A percentile compares a stretch with the other conserved stretches of the same genome.
Conservation (phyloP, 768 basidiomycete genomes). For the Rhizopogon salebrosus region DNA sequence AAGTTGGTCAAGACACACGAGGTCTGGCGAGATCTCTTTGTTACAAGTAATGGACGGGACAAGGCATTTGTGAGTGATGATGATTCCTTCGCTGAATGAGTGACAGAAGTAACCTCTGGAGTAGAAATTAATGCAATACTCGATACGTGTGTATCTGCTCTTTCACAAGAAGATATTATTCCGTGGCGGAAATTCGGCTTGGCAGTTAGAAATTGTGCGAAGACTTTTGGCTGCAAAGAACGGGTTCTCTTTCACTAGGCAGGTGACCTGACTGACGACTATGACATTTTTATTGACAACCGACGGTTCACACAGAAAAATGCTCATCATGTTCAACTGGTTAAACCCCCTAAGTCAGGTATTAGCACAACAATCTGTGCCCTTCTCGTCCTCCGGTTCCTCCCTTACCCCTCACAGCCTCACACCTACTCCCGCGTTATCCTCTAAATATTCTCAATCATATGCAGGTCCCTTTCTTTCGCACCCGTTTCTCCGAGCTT, state of each 20-base stretch:
- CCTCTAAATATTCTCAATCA: not conserved
- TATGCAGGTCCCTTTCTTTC: slow-evolving; percentile 23
- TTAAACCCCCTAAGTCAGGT: slow-evolving; percentile 68
- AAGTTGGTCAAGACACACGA: slow-evolving; percentile 54
- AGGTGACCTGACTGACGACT: slow-evolving; percentile 5
- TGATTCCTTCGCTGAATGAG: not conserved
- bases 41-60: slow-evolving; percentile 75
- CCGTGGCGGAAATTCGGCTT: slow-evolving; percentile 35
- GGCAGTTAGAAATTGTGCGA: slow-evolving; percentile 52
- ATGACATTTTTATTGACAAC: slow-evolving; percentile 2
- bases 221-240: slow-evolving; percentile 50
- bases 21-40: slow-evolving; percentile 76
- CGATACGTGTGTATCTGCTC: slow-evolving; percentile 66
- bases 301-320: slow-evolving; percentile 47
- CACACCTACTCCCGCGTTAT: slow-evolving; percentile 7
- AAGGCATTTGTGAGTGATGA: slow-evolving; percentile 69
- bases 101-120: not conserved
- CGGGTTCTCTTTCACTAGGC: slow-evolving; percentile 77
- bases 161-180: slow-evolving; percentile 59
- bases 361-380: slow-evolving; percentile 62
- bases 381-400: slow-evolving; percentile 42
- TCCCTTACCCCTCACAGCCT: slow-evolving; percentile 20
- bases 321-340: slow-evolving; percentile 83
- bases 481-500: slow-evolving; percentile 65
- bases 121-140: slow-evolving; percentile 86